phyloP scores from a whole-genome alignment of 2,329 filamentous ascomycete genomes.

The Diaporthe ilicicola region DNA sequence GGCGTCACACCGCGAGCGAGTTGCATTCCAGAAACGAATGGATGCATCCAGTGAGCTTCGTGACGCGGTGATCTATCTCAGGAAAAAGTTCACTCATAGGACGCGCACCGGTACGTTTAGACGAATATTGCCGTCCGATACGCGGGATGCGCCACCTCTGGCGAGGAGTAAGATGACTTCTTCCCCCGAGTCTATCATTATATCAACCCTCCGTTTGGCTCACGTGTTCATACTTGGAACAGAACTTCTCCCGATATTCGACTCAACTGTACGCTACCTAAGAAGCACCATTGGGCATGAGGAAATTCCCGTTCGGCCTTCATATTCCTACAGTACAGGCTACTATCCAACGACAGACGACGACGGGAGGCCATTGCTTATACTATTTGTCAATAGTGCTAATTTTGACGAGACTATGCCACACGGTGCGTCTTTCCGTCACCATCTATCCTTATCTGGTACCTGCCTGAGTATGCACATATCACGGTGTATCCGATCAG shows the following conservation, averaged over 20 bases:
- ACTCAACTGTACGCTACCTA: fast-evolving
- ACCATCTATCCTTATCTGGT: neutral
- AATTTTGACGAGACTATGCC: neutral
- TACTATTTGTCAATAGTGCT: neutral
- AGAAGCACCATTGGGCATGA: fast-evolving
- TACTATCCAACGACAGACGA: neutral
- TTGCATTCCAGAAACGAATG: neutral
- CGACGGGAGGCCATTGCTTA: neutral
- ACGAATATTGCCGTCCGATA: fast-evolving
- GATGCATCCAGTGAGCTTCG: neutral
- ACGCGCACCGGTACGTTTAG: no score
- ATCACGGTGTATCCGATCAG: no score
- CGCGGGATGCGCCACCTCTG: neutral
- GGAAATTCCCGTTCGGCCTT: neutral
- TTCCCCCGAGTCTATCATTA: neutral
- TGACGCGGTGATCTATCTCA: neutral
- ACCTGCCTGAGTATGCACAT: no score
- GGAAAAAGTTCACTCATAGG: neutral
- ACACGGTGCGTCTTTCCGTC: neutral
- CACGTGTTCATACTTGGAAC: neutral
- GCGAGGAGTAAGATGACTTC: neutral
- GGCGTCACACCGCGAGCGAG: no score
- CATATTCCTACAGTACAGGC: neutral
- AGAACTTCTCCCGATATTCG: neutral
- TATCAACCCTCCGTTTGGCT: neutral